These are phyloP conservation scores for Ceratobasidium sp. DNA, from an alignment of 1,284 basidiomycete genomes.

Conservation along the genomic window DNA sequence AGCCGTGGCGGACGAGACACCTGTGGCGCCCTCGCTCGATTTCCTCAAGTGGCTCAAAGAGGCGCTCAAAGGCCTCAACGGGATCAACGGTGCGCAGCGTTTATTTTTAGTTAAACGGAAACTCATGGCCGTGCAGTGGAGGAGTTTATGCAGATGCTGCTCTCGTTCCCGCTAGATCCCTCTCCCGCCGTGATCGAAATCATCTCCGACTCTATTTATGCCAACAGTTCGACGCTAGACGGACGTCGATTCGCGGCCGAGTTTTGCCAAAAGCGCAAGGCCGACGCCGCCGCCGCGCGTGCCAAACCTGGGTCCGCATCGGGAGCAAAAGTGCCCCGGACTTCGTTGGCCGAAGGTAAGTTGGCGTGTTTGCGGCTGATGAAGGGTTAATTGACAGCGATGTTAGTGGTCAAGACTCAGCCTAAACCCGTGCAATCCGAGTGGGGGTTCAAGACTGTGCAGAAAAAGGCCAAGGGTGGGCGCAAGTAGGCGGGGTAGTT, in stretches of 20 bases:
- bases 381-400: background rate
- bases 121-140: conserved; percentile 64
- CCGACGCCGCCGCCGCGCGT: conserved; percentile 59
- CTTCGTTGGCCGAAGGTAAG: conserved; percentile 73
- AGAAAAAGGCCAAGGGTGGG: conserved; percentile 83
- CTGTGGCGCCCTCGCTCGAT: conserved; percentile 75
- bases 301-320: conserved; percentile 17
- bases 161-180: conserved; percentile 89
- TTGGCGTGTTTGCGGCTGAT: background rate
- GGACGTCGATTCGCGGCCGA: conserved; percentile 93
- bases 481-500: conserved; percentile 25
- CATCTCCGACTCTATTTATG: conserved; percentile 92
- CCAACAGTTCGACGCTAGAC: conserved; percentile 91
- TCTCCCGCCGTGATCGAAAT: conserved; percentile 82
- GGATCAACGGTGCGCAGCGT: conserved; percentile 72
- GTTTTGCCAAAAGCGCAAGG: conserved; percentile 86
- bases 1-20: conserved; percentile 60
- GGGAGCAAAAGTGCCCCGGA: conserved; percentile 54
- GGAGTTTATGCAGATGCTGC: conserved; percentile 89
- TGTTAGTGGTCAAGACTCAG: conserved; percentile 79
- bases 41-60: conserved; percentile 93
- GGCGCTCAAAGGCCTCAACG: conserved; percentile 82
- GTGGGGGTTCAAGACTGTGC: conserved; percentile 89
- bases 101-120: conserved; percentile 18
- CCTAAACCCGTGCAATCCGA: conserved; percentile 78